A percentile compares a stretch with the other conserved stretches of the same genome.
Evolutionary conservation across 345 rosid genomes (phyloP).

Genomic region (Rhodamnia argentea): DNA sequence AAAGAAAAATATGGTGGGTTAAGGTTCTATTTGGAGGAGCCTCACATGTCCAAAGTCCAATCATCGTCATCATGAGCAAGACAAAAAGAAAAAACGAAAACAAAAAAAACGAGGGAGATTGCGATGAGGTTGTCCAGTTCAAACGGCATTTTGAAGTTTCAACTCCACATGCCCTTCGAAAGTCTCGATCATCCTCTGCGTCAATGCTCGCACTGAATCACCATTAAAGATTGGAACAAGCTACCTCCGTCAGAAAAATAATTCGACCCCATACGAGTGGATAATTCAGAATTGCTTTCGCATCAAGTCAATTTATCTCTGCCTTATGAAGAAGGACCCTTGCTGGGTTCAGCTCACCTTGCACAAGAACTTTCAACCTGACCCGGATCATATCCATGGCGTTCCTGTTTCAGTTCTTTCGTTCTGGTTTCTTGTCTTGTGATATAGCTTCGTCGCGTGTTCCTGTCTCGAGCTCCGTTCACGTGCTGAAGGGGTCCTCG

Average conservation of each 20-base stretch:
- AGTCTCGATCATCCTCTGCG: background rate
- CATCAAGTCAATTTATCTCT: no score
- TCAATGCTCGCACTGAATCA: background rate
- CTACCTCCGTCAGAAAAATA: background rate
- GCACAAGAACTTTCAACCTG: background rate
- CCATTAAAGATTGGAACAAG: background rate
- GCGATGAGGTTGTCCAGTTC: background rate
- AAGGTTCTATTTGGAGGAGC: background rate
- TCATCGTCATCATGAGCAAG: background rate
- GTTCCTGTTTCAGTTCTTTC: background rate
- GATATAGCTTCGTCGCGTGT: background rate
- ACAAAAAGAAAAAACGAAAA: no score
- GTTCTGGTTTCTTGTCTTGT: background rate
- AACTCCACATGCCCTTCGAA: background rate
- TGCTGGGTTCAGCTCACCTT: background rate
- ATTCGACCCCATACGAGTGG: background rate
- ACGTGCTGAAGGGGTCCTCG: constrained; percentile 47
- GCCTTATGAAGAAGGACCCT: background rate
- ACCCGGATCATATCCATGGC: background rate
- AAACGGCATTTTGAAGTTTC: background rate
- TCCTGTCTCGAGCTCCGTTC: constrained; percentile 3
- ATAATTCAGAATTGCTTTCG: no score
- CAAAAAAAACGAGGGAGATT: background rate
- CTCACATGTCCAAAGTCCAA: background rate
- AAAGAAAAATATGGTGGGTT: background rate